A percentile compares a stretch with the other conserved stretches of the same genome.
These are phyloP conservation scores for Cucumis melo DNA, from an alignment of 306 rosid species.

Conservation along the genomic window DNA sequence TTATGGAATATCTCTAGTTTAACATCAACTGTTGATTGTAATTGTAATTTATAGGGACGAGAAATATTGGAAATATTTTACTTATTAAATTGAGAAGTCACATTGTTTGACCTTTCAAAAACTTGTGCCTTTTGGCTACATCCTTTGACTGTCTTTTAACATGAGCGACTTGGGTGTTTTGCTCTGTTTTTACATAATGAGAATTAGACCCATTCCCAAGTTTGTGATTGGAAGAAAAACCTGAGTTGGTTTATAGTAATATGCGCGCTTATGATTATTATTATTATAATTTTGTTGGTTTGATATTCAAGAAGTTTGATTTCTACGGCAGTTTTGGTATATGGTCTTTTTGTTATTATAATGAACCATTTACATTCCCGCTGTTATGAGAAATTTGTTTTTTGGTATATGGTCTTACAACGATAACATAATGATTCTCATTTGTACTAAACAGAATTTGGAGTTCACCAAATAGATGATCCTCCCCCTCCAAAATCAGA, in stretches of 20 bases:
- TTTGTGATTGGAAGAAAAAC: not conserved
- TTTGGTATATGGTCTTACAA: too few species aligned
- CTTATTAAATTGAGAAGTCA: not conserved
- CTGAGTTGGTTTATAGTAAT: not conserved
- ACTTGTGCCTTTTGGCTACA: not conserved
- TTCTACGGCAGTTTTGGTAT: too few species aligned
- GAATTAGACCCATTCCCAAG: not conserved
- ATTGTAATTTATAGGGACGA: not conserved
- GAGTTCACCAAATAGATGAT: not conserved
- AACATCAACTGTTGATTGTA: not conserved
- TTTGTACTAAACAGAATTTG: not conserved
- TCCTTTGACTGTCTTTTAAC: not conserved
- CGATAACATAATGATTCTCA: too few species aligned
- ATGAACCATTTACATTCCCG: too few species aligned
- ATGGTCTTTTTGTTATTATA: too few species aligned
- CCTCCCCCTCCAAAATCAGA: not conserved
- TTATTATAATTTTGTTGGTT: too few species aligned
- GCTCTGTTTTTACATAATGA: not conserved
- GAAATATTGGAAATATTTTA: not conserved
- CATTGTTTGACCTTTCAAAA: not conserved
- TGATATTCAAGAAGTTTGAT: too few species aligned
- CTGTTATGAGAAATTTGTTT: too few species aligned
- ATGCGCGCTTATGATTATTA: not conserved
- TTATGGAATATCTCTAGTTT: not conserved
- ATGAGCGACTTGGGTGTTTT: not conserved